phyloP scores from a whole-genome alignment of 148 eudicot genomes.

The Dysphania ambrosioides region DNA sequence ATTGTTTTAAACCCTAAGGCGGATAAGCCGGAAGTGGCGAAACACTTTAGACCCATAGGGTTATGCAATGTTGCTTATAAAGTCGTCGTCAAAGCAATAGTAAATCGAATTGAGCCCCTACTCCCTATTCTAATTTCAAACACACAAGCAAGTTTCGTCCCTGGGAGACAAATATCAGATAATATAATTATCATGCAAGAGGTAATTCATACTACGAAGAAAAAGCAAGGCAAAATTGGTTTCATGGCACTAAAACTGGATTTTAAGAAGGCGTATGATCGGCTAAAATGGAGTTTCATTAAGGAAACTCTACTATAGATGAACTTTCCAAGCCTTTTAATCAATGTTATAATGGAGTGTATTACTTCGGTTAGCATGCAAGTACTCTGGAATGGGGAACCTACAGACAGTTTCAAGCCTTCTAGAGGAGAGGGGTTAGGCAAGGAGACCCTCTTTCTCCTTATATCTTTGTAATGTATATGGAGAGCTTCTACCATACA shows the following conservation, averaged over 20 bases:
- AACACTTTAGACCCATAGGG: not conserved
- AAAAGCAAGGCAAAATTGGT: not conserved
- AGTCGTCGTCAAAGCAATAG: not conserved
- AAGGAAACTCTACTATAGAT: not conserved
- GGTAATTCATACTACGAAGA: not conserved
- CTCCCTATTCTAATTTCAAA: not conserved
- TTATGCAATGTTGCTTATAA: conserved; percentile 1
- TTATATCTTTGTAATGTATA: conserved; percentile 6
- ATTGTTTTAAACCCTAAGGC: not conserved
- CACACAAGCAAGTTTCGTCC: not conserved
- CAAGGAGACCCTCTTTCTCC: conserved; percentile 19
- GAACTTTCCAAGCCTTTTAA: not conserved
- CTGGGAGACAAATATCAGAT: not conserved
- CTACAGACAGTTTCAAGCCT: not conserved
- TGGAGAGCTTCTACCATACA: not conserved
- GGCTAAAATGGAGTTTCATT: not conserved
- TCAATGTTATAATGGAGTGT: not conserved
- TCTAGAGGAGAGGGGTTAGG: not conserved
- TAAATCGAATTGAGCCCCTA: not conserved
- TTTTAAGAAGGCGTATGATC: conserved; percentile 3
- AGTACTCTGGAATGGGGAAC: not conserved
- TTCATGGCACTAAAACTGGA: not conserved
- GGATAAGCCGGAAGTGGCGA: too few species aligned
- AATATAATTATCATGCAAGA: not conserved
- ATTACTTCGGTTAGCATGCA: not conserved